A percentile compares a stretch with the other conserved stretches of the same genome.
Conservation (phyloP, 352 stramenopile species). For the Phytopythium sindhum region DNA sequence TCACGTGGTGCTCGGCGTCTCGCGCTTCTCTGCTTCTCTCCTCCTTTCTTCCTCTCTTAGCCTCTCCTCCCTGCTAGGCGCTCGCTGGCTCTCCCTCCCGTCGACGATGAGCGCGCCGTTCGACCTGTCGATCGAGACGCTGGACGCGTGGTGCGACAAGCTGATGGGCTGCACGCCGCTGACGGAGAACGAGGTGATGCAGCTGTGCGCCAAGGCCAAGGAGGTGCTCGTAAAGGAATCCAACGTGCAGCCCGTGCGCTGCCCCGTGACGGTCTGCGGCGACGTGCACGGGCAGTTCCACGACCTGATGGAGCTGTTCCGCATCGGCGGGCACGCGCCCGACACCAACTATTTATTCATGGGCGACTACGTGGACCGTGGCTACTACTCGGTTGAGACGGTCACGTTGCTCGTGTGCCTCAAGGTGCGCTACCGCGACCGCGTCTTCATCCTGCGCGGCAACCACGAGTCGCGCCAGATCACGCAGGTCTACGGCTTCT, state of each 20-base stretch:
- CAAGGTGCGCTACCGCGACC: slow-evolving; percentile 86
- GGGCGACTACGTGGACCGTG: slow-evolving; percentile 85
- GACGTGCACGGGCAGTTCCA: slow-evolving; percentile 98
- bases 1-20: too few relatives aligned
- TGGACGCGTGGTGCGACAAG: slow-evolving; percentile 95
- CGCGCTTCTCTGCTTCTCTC: background rate
- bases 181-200: slow-evolving; percentile 94
- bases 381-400: slow-evolving; percentile 85
- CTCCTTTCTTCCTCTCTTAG: background rate
- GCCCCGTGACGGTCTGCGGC: slow-evolving; percentile 97
- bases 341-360: slow-evolving; percentile 80
- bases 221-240: slow-evolving; percentile 97
- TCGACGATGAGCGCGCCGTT: slow-evolving; percentile 50
- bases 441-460: slow-evolving; percentile 78
- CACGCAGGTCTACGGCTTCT: slow-evolving; percentile 84
- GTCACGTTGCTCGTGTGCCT: slow-evolving; percentile 79
- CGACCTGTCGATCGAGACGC: slow-evolving; percentile 78
- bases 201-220: slow-evolving; percentile 93
- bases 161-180: slow-evolving; percentile 93
- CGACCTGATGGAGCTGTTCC: slow-evolving; percentile 97
- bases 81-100: background rate
- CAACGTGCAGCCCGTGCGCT: slow-evolving; percentile 96
- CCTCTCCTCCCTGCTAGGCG: too few relatives aligned
- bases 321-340: slow-evolving; percentile 85
- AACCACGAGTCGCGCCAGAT: slow-evolving; percentile 83